Base-by-base conservation (phyloP, 257 asterid genomes). In the Gardenia jasminoides region DNA sequence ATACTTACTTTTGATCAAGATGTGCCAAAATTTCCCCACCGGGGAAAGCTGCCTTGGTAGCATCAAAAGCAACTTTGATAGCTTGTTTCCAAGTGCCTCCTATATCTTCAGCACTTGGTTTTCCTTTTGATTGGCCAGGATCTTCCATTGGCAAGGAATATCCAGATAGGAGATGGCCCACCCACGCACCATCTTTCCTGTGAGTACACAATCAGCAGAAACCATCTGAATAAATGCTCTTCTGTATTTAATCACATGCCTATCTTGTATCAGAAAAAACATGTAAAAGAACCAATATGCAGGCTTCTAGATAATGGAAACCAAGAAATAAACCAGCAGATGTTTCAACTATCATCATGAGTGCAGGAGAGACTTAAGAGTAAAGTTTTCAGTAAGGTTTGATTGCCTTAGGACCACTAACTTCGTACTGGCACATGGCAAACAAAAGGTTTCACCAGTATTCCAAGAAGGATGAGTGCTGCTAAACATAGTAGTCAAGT, bases 131-230 rank as follows among this genome's bases (percentile, higher is more conserved):
- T 74, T 82, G 90, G 44, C 91, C 90, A n/a, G 98, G 98, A 83
- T 95, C 98, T 77, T 92, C 97, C 99, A 95, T 95, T 39, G 97
- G 99, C 81, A 95, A 81, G 24, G 98, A 89, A 83, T 95, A 95
- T 79, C 97, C 97, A 2, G 99, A 95, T 41, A 95, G 91, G 68
- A 95, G 96, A 85, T 95, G 99, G 28, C 99, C 99, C 4, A 90
- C 97, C 97, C 97, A 91, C 70, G 81, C 72, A 83, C 90, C 91
- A 5, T 88, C 89, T 83, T 90, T 95, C 87, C 99, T 95, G 87
- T 59, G 20, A 44, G 82, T 33, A 67, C 82, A 68, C 30, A 58
- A 74, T 74, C 67, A 41, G 30, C 43, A 83, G 48, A 76, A 68
- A 76, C 39, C 26, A 62, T 17, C 62, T 19, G 31, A 50, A 66